Evolutionary conservation across 192 early-diverging fungal species (phyloP), one percentile per base, ranked within the genome.

Genomic region (Linnemannia zychae): DNA sequence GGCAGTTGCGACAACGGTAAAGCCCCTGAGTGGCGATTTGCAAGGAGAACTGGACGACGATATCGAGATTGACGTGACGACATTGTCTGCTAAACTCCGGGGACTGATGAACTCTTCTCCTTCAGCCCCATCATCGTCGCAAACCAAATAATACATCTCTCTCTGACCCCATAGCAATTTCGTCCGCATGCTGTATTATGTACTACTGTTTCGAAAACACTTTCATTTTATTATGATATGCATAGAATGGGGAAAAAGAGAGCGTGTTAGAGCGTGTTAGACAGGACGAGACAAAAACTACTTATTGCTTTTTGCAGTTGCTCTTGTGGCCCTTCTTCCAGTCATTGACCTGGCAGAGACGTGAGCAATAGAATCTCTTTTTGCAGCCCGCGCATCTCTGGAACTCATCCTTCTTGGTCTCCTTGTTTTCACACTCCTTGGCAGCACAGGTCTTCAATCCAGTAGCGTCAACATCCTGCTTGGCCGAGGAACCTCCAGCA

Each of bases 291-390:
- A 24, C 15, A 24, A 57, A 60, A 22, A 38, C n/a, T n/a, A n/a
- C n/a, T 73, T 44, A 46, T 78, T 79, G 79, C 67, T 84, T 84
- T 68, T 84, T 78, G 72, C 82, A 84, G 67, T 12, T 50, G 53
- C 71, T 78, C 76, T 89, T 89, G 68, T 91, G 90, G 4, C 90
- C 87, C 17, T 66, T 37, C 74, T 91, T 91, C 90, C 90, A 91
- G 67, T 91, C 86, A 5, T 88, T 83, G 63, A 88, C 84, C 74
- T 91, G 90, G 49, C 90, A 91, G 22, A 88, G 78, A 48, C 90
- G 87, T 33, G 90, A 91, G 71, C 90, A 91, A 66, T 88, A 91
- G 37, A 81, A 79, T n/a, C 77, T 75, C 78, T 88, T 87, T 67
- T 91, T 87, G 75, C 90, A 91, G 50, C 86, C 86, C 24, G 80